A percentile compares a stretch with the other conserved stretches of the same genome.
Conservation (phyloP, 139 green algal species). For the Edaphochlamys debaryana region DNA sequence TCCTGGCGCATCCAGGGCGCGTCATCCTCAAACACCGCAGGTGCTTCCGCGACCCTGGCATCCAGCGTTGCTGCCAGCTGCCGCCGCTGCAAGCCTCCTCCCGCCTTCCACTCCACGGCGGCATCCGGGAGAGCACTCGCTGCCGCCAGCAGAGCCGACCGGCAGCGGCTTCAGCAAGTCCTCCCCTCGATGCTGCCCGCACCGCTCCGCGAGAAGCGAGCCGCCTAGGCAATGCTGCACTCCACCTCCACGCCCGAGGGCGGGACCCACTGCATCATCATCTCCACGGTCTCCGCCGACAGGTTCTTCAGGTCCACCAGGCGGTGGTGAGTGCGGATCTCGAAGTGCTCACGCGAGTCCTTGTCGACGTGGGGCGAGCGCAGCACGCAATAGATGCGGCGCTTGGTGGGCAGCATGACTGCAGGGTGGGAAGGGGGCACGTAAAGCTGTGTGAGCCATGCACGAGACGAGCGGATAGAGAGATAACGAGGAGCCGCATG, state of each 20-base stretch:
- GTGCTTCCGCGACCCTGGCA: no score
- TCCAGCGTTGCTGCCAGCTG: no score
- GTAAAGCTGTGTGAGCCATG: background rate
- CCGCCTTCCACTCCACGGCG: no score
- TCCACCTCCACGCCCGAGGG: slow-evolving; percentile 85
- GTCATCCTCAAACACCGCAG: no score
- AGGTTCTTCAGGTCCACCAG: slow-evolving; percentile 89
- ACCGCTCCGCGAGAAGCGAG: no score
- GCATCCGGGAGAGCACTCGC: no score
- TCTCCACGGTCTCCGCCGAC: slow-evolving; percentile 84
- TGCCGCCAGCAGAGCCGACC: no score
- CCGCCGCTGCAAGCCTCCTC: no score
- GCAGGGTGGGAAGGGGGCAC: background rate
- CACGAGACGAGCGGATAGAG: background rate
- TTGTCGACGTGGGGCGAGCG: slow-evolving; percentile 93
- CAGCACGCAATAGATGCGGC: slow-evolving; percentile 83
- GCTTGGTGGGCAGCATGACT: slow-evolving; percentile 81
- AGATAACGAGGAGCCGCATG: no score
- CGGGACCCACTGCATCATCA: slow-evolving; percentile 89
- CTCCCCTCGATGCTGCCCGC: no score
- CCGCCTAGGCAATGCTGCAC: slow-evolving; percentile 52
- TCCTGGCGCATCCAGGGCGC: no score
- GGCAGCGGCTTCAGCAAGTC: no score
- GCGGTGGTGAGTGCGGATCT: slow-evolving; percentile 86
- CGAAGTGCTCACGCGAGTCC: slow-evolving; percentile 93